Base-by-base conservation (phyloP, 1,284 basidiomycete species). In the Amylostereum chailletii region DNA sequence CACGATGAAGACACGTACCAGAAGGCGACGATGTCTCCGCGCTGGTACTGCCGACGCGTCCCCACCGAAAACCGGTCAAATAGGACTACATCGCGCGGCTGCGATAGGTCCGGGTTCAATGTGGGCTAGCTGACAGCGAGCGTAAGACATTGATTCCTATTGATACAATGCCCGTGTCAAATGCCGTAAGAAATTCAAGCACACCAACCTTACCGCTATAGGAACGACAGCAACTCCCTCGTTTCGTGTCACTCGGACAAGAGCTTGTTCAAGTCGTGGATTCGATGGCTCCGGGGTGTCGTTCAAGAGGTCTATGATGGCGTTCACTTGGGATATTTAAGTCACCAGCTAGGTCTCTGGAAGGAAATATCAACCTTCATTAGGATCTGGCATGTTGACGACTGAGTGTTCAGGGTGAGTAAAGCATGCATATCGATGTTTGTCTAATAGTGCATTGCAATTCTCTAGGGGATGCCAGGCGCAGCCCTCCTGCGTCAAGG, bases 51-150 rank as follows among this genome's bases (percentile, higher is more conserved):
- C 9, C 66, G 64, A 34, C 46, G 49, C 5, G 67, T 61, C 49
- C 63, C 64, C 5, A 79, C 59, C 1, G 74, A 70, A 53, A 70
- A 63, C 6, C 75, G 74, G 62, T 84, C 76, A 57, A 86, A 87
- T 11, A 88, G 51, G 5, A 72, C 82, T 38, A 85, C 60, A 58
- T 89, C 86, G 51, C 71, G 70, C 71, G 70, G 76, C 4, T 55
- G 42, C 6, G 83, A 86, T 5, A 71, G 71, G 58, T 86, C 79
- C 34, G 86, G 86, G 59, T 89, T 89, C 48, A 89, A 69, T 32
- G 83, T 86, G 42, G 86, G 86, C 86, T 89, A 71, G 60, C 71
- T 76, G 57, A 52, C 51, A 56, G 54, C 51, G 46, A 42, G 37
- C 37, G 19, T 38, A 34, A 37, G 34, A 45, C 19, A 47, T 34